A percentile compares a stretch with the other conserved stretches of the same genome.
These are phyloP conservation scores for Balamuthia mandrillaris DNA, from an alignment of 208 protist species.

Conservation along the genomic window DNA sequence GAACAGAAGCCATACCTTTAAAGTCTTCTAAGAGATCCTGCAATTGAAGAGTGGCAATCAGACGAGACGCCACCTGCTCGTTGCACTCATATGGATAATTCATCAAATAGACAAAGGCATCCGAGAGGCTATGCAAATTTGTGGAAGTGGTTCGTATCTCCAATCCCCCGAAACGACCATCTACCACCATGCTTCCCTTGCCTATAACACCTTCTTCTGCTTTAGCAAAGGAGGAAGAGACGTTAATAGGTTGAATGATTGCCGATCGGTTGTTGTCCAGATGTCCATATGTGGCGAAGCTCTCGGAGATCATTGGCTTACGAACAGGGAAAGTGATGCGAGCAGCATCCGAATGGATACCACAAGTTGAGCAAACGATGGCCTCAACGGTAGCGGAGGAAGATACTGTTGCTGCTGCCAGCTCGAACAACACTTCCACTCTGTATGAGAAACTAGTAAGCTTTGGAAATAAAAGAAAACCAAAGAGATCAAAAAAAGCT, in stretches of 20 bases:
- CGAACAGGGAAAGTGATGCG: neutral
- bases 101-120: constrained; percentile 37
- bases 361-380: neutral
- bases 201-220: no score
- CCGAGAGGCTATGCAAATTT: constrained; percentile 3
- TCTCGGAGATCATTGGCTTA: constrained; percentile 10
- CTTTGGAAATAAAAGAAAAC: neutral
- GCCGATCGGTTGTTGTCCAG: neutral
- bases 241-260: no score
- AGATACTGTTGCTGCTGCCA: neutral
- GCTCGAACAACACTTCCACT: neutral
- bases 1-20: no score
- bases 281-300: constrained; percentile 42
- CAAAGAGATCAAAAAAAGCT: neutral
- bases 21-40: neutral
- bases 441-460: neutral
- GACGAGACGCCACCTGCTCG: neutral
- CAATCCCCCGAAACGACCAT: constrained; percentile 35
- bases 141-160: neutral
- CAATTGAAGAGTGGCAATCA: neutral
- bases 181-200: no score
- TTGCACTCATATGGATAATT: constrained; percentile 29
- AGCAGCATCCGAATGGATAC: neutral
- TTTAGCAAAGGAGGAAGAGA: no score
- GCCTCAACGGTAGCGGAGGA: constrained; percentile 3